Evolutionary conservation across 495 filamentous ascomycete species (phyloP), one percentile per base, ranked within the genome.

Genomic region (Lasiosphaeris hirsuta): DNA sequence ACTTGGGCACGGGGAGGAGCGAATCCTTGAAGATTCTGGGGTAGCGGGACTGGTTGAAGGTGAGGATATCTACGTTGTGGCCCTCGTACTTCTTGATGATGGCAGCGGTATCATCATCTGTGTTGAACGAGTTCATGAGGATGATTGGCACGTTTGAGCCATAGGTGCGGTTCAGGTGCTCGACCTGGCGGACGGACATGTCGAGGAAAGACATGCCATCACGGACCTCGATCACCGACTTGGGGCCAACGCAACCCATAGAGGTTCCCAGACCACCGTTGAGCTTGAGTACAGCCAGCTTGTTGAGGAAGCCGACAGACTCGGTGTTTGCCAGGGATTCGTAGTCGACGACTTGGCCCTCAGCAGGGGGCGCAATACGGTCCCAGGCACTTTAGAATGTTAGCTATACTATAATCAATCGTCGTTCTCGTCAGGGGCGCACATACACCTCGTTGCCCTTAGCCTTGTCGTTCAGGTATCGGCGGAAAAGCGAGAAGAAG

Each of bases 51-150:
- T 99, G 94, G 83, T 99, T 99, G 89, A 99, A 99, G 71, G 94
- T 99, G 72, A 97, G 82, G 72, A 99, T 96, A 73, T 97, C 93
- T 65, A 99, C 93, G 68, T 96, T 96, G 84, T 99, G 95, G 61
- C 94, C 95, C 79, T 99, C 93, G 78, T 99, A 99, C 81, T 99
- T 99, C 87, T 97, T 97, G 79, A 99, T 99, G 78, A 99, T 99
- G 72, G 90, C 94, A 63, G 90, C 88, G 57, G 94, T 99, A 72
- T 99, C 94, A 66, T 93, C 86, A 74, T 97, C 91, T 70, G 94
- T 99, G 83, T 99, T 99, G 88, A 99, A 99, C 54, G 94, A 97
- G 85, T 99, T 99, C 94, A 99, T 99, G 69, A 99, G 85, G 61
- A 99, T 88, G 78, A 99, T 97, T 41, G 94, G 94, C 17, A 99